Evolutionary conservation across 495 filamentous ascomycete genomes (phyloP), one percentile per base, ranked within the genome.

Genomic region (Aspergillus indologenus): DNA sequence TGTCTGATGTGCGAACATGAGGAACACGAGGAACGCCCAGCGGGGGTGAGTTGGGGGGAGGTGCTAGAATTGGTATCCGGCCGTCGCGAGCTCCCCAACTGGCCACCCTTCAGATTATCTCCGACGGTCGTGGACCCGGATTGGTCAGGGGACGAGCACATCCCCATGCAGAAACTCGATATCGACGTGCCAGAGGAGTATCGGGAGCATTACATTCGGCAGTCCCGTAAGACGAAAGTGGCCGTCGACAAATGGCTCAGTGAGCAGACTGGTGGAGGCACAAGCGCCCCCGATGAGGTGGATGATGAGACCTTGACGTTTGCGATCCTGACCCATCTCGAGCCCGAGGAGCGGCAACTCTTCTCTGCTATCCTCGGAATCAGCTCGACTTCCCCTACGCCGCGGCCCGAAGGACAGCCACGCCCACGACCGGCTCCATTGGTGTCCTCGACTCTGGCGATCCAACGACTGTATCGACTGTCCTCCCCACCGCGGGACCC

Each of bases 1-100:
- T 93, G 92, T 70, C 71, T 89, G 48, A 88, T 96, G 79, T 97
- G 92, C 65, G 80, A 89, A 44, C 80, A 80, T 23, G 81, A 77
- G 5, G 74, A 80, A 19, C 61, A 77, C 15, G 75, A 76, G 19
- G 75, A 87, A 49, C 77, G 78, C 2, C 81, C 81, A 45, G 74
- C 81, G 34, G 92, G 92, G 1, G 78, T 97, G n/a, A 92, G 90
- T 62, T 99, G 95, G 95, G 92, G 93, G 1, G 95, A 98, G 62
- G 90, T 98, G 7, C 78, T 99, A 22, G 94, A 99, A 73, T 84
- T 90, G 61, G 91, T 96, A 6, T 92, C 90, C 56, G 92, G 92
- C 8, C 84, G 92, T 56, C 81, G 89, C 24, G 89, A 94, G 50
- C 78, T 97, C 45, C 94, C 94, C 3, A 74, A 75, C 45, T 96